Evolutionary conservation across 164 flowering plant genomes (phyloP).

Genomic region (Macadamia tetraphylla): DNA sequence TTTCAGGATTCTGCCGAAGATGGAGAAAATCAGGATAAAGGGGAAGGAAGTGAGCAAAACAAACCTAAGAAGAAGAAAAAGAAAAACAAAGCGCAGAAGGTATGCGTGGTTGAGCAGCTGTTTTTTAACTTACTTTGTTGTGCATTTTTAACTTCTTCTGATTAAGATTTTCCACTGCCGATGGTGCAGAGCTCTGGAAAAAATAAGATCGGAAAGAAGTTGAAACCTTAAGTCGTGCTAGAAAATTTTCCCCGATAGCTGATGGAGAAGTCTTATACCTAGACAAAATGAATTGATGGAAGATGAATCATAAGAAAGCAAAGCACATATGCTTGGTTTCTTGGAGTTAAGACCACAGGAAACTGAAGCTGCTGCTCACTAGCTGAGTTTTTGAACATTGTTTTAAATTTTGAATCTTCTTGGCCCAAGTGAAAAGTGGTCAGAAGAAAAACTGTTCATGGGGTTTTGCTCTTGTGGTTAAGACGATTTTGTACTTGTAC

Average conservation of each 20-base stretch:
- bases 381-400: no score
- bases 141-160: background rate
- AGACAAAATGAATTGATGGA: background rate
- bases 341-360: no score
- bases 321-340: no score
- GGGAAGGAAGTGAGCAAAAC: constrained; percentile 13
- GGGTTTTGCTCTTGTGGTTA: no score
- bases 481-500: no score
- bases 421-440: no score
- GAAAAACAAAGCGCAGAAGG: constrained; percentile 39
- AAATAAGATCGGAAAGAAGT: constrained; percentile 23
- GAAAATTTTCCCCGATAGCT: background rate
- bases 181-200: constrained; percentile 13
- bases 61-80: constrained; percentile 30
- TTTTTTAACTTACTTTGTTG: background rate
- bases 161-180: constrained; percentile 16
- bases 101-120: constrained; percentile 3
- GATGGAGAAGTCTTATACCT: background rate
- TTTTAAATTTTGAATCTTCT: no score
- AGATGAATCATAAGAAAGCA: background rate
- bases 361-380: no score
- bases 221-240: constrained; percentile 17
- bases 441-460: no score
- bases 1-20: background rate
- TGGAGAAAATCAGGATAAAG: background rate